Evolutionary conservation across 2,329 filamentous ascomycete species (phyloP).

Genomic region (Parafenestella ontariensis): DNA sequence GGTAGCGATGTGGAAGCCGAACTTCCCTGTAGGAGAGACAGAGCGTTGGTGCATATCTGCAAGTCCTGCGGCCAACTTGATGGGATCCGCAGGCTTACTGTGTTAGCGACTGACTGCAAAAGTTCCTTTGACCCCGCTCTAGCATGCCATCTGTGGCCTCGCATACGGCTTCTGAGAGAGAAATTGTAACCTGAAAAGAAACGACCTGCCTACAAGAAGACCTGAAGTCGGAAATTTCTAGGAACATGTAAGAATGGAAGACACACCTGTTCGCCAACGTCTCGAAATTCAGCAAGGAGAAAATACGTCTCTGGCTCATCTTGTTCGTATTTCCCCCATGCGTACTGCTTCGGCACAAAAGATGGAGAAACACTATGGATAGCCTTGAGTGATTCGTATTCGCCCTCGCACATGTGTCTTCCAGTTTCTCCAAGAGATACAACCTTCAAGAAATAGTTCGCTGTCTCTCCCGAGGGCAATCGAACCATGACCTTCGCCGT

Average conservation of each 20-base stretch:
- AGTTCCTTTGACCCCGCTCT: too few species aligned
- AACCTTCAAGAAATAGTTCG: background rate
- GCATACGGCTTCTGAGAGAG: too few species aligned
- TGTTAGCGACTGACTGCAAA: too few species aligned
- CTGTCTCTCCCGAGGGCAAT: background rate
- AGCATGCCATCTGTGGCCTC: too few species aligned
- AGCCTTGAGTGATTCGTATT: slow-evolving; percentile 29
- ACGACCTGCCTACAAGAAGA: too few species aligned
- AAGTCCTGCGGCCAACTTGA: slow-evolving; percentile 16
- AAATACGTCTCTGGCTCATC: slow-evolving; percentile 45
- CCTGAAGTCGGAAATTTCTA: too few species aligned
- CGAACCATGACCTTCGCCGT: background rate
- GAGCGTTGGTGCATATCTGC: slow-evolving; percentile 1
- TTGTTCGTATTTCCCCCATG: slow-evolving; percentile 13
- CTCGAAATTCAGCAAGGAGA: slow-evolving; percentile 32
- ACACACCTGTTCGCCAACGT: slow-evolving; percentile 25
- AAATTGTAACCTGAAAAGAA: too few species aligned
- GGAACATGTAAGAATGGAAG: too few species aligned
- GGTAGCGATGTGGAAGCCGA: slow-evolving; percentile 5
- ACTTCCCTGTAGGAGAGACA: slow-evolving; percentile 3
- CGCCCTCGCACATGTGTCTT: slow-evolving; percentile 20
- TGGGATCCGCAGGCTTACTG: slow-evolving; percentile 20
- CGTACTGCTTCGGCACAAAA: slow-evolving; percentile 16
- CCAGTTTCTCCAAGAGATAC: background rate
- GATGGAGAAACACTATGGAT: slow-evolving; percentile 15